Evolutionary conservation across 768 basidiomycete species (phyloP), one percentile per base, ranked within the genome.

Genomic region (Macrolepiota albuminosa): DNA sequence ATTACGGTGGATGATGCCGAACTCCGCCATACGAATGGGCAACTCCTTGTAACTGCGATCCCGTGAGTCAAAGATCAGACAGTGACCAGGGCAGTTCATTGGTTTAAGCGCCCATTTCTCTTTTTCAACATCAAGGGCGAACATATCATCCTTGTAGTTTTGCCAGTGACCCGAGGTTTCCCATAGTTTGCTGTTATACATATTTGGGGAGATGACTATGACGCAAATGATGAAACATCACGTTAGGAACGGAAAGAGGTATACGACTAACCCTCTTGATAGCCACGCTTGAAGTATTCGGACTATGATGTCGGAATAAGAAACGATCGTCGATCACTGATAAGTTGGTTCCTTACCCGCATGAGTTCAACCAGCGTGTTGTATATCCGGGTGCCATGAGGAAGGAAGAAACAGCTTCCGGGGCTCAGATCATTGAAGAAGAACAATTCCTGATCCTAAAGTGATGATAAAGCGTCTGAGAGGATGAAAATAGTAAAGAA

Each of bases 81-180:
- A 95, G 72, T 98, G 97, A 6, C 95, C 95, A 0, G 92, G 97
- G 77, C 97, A 98, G 74, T 99, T 99, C 97, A 99, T 99, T 21
- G 97, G 97, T 76, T 98, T 97, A 60, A 98, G 81, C 0, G 83
- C 96, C 85, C 93, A 99, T 69, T 84, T 84, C 76, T 98, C 95
- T 77, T 98, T 98, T 75, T 99, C 97, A 58, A 98, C 76, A 59
- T 95, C 91, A 59, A 98, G 86, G 48, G 81, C 72, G 77, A 98
- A 99, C 97, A 99, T 99, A 75, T 93, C 95, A 56, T 98, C 95
- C 71, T 90, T 87, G 79, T 98, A 99, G 72, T 98, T 96, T 68
- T 93, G 85, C 96, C 91, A 97, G 71, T 98, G 97, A 2, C 97
- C 97, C 0, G 96, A 98, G 1, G 91, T 94, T 76, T 98, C 89